Evolutionary conservation across 495 filamentous ascomycete genomes (phyloP).

Genomic region (Podospora anserina): DNA sequence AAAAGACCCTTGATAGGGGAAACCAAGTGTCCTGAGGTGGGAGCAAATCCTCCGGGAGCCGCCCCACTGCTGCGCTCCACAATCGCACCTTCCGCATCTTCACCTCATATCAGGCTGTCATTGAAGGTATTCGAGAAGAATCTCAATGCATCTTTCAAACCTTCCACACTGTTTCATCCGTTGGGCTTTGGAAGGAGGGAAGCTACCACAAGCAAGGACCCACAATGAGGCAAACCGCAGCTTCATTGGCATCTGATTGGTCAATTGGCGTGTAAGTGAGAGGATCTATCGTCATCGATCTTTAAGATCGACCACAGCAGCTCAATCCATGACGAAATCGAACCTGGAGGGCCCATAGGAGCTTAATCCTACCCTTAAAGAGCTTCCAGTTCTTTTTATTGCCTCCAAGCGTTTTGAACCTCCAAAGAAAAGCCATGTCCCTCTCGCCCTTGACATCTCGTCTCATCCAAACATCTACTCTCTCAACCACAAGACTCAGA

Average conservation of each 20-base stretch:
- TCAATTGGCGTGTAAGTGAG: conserved; percentile 12
- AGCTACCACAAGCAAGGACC: background rate
- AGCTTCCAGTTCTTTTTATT: background rate
- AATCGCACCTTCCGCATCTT: background rate
- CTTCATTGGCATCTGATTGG: conserved; percentile 3
- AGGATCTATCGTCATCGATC: conserved; percentile 11
- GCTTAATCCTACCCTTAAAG: background rate
- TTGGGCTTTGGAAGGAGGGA: background rate
- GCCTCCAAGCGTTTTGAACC: background rate
- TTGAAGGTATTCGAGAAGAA: background rate
- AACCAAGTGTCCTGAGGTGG: background rate
- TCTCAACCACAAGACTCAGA: conserved; percentile 8
- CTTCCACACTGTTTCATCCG: background rate
- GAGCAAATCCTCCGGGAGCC: background rate
- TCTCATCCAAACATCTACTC: conserved; percentile 8
- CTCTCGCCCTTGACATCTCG: conserved; percentile 7
- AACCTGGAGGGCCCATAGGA: background rate
- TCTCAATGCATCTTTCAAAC: background rate
- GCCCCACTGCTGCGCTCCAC: background rate
- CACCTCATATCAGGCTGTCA: background rate
- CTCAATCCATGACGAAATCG: background rate
- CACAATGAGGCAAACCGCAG: background rate
- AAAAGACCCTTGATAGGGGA: too few species aligned
- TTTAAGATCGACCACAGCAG: background rate
- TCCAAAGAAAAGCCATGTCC: conserved; percentile 6